These are phyloP conservation scores for Candida hungchunana DNA, from an alignment of 805 yeast species.

Conservation along the genomic window DNA sequence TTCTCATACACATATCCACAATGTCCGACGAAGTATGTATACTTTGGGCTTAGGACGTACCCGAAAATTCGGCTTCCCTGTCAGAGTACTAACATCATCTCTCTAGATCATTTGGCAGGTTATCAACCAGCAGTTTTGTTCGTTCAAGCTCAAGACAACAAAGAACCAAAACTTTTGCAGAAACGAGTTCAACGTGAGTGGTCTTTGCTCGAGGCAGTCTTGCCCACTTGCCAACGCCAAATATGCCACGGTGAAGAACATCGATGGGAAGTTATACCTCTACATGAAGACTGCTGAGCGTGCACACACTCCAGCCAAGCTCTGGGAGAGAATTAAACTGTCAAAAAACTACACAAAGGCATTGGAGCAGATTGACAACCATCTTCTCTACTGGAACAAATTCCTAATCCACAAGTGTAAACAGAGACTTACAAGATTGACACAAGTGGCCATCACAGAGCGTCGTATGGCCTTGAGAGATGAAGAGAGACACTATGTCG, in stretches of 20 bases:
- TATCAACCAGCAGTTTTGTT: conserved; percentile 91
- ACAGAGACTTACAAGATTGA: conserved; percentile 89
- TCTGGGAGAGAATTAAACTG: conserved; percentile 93
- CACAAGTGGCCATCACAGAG: conserved; percentile 94
- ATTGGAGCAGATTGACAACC: conserved; percentile 80
- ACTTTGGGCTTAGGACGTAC: background rate
- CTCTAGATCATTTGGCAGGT: conserved; percentile 90
- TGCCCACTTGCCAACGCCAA: conserved; percentile 95
- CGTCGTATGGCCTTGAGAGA: conserved; percentile 87
- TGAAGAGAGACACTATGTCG: conserved; percentile 90
- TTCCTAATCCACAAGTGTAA: conserved; percentile 90
- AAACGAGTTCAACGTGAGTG: conserved; percentile 93
- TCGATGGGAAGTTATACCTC: conserved; percentile 73
- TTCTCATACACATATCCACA: conserved; percentile 3
- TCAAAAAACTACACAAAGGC: conserved; percentile 89
- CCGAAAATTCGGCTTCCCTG: background rate
- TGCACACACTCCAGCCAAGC: conserved; percentile 88
- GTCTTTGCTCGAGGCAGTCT: conserved; percentile 87
- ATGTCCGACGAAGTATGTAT: conserved; percentile 28
- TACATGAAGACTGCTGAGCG: conserved; percentile 98
- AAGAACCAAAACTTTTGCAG: conserved; percentile 91
- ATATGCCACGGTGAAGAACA: conserved; percentile 80
- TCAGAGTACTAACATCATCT: conserved; percentile 8
- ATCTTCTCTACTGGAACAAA: conserved; percentile 89
- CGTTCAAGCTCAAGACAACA: conserved; percentile 86